These are phyloP conservation scores for Monosporascus sp. DNA, from an alignment of 2,329 filamentous ascomycete genomes.

Conservation along the genomic window DNA sequence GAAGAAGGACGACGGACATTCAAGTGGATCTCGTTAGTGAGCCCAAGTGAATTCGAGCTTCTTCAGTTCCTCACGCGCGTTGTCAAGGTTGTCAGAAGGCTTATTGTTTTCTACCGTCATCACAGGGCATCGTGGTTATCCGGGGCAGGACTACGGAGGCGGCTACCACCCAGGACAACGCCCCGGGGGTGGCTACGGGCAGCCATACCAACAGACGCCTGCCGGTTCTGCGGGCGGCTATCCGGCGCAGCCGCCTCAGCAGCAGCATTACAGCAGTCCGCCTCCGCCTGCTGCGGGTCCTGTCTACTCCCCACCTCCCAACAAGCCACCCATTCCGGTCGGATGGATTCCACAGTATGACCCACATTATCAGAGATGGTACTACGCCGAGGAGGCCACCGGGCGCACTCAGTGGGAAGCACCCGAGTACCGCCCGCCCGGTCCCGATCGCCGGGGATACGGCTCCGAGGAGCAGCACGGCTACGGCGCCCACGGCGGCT, in stretches of 20 bases:
- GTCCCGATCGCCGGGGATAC: constrained; percentile 13
- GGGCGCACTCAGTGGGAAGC: constrained; percentile 62
- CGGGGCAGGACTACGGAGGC: constrained; percentile 19
- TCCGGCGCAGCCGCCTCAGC: constrained; percentile 8
- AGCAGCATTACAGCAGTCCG: constrained; percentile 11
- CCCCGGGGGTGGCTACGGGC: no score
- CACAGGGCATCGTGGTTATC: constrained; percentile 17
- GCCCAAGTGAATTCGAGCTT: no score
- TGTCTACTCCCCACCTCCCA: constrained; percentile 29
- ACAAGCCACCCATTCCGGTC: constrained; percentile 47
- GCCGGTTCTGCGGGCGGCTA: constrained; percentile 10
- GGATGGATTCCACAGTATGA: constrained; percentile 64
- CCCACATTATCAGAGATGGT: constrained; percentile 56
- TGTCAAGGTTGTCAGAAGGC: not conserved
- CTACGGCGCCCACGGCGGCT: constrained; percentile 11
- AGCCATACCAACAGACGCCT: not conserved
- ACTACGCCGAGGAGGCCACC: constrained; percentile 58
- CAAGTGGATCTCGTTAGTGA: constrained; percentile 10
- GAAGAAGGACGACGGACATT: constrained; percentile 12
- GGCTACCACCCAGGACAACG: constrained; percentile 1
- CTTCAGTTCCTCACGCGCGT: no score
- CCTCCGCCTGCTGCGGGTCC: constrained; percentile 19
- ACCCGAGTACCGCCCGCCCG: constrained; percentile 35
- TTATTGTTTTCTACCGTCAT: not conserved
- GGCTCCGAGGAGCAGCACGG: constrained; percentile 10